Evolutionary conservation across 2,329 filamentous ascomycete genomes (phyloP).

Genomic region (Aspergillaceae sp.): DNA sequence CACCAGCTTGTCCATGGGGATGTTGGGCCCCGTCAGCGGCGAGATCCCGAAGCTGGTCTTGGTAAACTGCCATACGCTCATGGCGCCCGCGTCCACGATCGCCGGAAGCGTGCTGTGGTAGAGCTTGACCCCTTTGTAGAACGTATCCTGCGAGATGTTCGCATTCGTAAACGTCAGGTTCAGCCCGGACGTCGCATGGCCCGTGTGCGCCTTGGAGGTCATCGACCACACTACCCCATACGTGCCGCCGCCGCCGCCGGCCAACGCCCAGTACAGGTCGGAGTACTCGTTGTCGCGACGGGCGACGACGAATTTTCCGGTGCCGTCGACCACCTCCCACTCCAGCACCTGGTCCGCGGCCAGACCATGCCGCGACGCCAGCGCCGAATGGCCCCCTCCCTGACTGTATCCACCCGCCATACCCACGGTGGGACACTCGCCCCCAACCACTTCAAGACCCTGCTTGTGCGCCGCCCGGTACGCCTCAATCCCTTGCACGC

Average conservation of each 20-base stretch:
- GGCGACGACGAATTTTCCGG: conserved; percentile 42
- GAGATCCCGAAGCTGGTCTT: conserved; percentile 41
- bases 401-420: conserved; percentile 53
- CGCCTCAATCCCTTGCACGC: conserved; percentile 44
- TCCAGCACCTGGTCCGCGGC: conserved; percentile 52
- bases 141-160: conserved; percentile 35
- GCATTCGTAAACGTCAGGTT: conserved; percentile 34
- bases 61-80: conserved; percentile 44
- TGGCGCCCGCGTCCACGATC: conserved; percentile 44
- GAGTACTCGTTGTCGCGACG: conserved; percentile 37
- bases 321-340: conserved; percentile 47
- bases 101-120: conserved; percentile 43
- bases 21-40: conserved; percentile 42
- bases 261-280: conserved; percentile 56
- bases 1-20: conserved; percentile 37
- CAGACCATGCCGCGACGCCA: conserved; percentile 49
- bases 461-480: conserved; percentile 40
- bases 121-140: conserved; percentile 44
- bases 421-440: conserved; percentile 49
- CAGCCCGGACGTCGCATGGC: conserved; percentile 37
- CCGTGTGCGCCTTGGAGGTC: conserved; percentile 45
- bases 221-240: conserved; percentile 51
- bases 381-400: conserved; percentile 51
- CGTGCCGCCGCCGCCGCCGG: conserved; percentile 52
- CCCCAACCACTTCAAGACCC: conserved; percentile 47